Evolutionary conservation across 495 filamentous ascomycete genomes (phyloP), one percentile per base, ranked within the genome.

Genomic region (Jackrogersella minutella): DNA sequence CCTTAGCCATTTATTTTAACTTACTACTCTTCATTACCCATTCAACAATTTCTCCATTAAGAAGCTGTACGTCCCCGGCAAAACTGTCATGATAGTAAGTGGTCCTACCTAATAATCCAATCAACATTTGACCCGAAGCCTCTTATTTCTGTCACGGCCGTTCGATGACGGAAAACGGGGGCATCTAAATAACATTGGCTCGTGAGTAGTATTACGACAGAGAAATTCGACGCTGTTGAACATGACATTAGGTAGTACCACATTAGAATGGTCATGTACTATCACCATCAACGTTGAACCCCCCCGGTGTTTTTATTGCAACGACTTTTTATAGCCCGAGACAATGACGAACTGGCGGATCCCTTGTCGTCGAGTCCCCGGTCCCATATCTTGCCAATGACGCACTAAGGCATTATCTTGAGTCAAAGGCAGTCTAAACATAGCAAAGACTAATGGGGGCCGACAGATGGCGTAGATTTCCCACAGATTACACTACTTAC

Each of bases 71-170:
- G 31, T 34, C 49, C 34, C 52, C 61, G 43, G 22, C 11, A 40
- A 17, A 53, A 46, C 24, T 57, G 31, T 22, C 24, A 43, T 40
- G 52, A 57, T 47, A 51, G 30, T 37, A 34, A 31, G 13, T 57
- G 24, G 50, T 50, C 64, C 44, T 60, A 56, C 55, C 24, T 22
- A 10, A 46, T 10, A 21, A 44, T 7, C 59, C 53, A 62, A 62
- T 63, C 50, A 49, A 9, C 54, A 40, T 53, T 21, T 10, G 10
- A 21, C 33, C 17, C 3, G 16, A 24, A 17, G 22, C 6, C 36
- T 26, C 24, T 49, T 53, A 33, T 65, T 58, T 22, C 52, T 49
- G 17, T 49, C 39, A 47, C 37, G 39, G 60, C 54, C 17, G 13
- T 39, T 47, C 21, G 30, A 69, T 60, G 34, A 55, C 49, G 53